Conservation (phyloP, 163 green algal species). For the Scenedesmus sp. region DNA sequence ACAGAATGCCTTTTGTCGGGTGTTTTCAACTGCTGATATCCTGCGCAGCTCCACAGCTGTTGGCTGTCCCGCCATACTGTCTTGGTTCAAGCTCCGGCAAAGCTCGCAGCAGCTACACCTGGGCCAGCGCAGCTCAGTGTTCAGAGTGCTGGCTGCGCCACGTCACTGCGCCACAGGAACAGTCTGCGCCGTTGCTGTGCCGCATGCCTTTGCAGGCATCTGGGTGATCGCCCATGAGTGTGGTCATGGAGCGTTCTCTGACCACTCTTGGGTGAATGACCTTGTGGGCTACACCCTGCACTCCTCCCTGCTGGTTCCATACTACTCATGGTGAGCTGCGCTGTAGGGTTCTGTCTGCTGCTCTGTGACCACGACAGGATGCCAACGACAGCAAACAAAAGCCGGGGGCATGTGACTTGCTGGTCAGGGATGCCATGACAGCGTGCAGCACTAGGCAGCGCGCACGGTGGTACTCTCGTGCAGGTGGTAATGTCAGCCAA, state of each 20-base stretch:
- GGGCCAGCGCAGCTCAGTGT: no score
- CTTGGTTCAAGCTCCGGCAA: neutral
- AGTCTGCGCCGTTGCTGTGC: neutral
- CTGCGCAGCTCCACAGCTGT: no score
- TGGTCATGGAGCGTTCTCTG: conserved; percentile 84
- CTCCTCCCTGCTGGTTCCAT: conserved; percentile 90
- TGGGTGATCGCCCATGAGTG: conserved; percentile 94
- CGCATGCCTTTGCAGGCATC: conserved; percentile 51
- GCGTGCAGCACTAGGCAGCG: neutral
- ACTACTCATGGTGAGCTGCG: conserved; percentile 86
- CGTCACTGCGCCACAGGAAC: neutral
- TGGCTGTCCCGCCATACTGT: neutral
- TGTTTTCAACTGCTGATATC: neutral
- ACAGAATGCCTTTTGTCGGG: neutral
- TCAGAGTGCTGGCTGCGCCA: no score
- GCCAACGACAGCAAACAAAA: no score
- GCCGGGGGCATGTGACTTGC: neutral
- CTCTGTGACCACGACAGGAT: neutral
- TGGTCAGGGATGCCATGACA: neutral
- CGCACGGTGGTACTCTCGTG: no score
- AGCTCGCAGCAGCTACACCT: neutral
- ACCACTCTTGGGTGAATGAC: conserved; percentile 85
- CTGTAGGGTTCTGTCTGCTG: neutral
- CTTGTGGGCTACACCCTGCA: conserved; percentile 89
- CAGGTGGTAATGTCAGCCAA: no score